These are phyloP conservation scores for Naumovozyma dairenensis DNA, from an alignment of 805 yeast species.

Conservation along the genomic window DNA sequence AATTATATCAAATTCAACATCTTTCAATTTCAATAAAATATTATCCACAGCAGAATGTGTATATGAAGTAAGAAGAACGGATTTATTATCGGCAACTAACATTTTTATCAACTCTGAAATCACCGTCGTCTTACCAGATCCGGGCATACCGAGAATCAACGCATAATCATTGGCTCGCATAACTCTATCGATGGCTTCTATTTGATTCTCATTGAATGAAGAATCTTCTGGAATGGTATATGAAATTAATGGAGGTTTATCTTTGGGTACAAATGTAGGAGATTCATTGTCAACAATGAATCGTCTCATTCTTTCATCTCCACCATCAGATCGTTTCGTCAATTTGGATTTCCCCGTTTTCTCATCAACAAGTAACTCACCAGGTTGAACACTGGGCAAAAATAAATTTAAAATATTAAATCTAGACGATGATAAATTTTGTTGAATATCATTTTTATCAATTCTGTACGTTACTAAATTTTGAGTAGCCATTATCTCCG, in stretches of 20 bases:
- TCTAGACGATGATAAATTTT: constrained; percentile 67
- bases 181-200: constrained; percentile 54
- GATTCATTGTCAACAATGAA: constrained; percentile 27
- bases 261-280: constrained; percentile 20
- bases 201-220: constrained; percentile 61
- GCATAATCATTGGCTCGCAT: constrained; percentile 64
- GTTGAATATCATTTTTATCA: constrained; percentile 71
- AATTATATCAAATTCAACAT: constrained; percentile 40
- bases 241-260: constrained; percentile 13
- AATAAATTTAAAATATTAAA: constrained; percentile 66
- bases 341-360: constrained; percentile 7
- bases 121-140: constrained; percentile 91
- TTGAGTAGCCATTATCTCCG: constrained; percentile 29
- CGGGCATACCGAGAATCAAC: constrained; percentile 92
- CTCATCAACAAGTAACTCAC: constrained; percentile 21
- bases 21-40: constrained; percentile 61
- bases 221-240: constrained; percentile 9
- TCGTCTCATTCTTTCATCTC: constrained; percentile 27
- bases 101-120: constrained; percentile 64
- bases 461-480: constrained; percentile 41
- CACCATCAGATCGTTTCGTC: constrained; percentile 26
- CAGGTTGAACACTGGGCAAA: constrained; percentile 28
- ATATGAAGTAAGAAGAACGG: constrained; percentile 71
- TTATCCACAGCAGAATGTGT: constrained; percentile 97
- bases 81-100: constrained; percentile 46